phyloP scores from a whole-genome alignment of 2,329 filamentous ascomycete genomes.

The Diaporthe australafricana region DNA sequence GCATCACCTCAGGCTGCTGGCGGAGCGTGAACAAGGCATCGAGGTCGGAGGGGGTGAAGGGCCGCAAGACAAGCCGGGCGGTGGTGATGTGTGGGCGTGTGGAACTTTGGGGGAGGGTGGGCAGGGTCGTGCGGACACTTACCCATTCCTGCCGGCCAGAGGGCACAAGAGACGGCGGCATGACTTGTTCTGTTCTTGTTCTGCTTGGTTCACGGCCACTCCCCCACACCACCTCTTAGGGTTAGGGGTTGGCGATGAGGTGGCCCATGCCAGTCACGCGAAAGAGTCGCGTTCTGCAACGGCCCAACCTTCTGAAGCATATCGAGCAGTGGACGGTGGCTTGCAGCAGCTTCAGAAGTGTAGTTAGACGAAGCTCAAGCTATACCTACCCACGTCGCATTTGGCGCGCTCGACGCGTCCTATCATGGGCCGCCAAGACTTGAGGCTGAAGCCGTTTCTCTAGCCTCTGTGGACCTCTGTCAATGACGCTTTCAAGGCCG shows the following conservation, averaged over 20 bases:
- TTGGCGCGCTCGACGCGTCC: conserved; percentile 6
- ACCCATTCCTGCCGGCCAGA: neutral
- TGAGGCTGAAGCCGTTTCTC: neutral
- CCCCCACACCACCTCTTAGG: neutral
- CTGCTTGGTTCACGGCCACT: no score
- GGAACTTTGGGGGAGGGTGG: neutral
- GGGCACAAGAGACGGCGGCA: neutral
- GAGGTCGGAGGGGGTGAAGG: conserved; percentile 53
- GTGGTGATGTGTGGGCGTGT: conserved; percentile 6
- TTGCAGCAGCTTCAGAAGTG: neutral
- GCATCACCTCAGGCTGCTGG: conserved; percentile 71
- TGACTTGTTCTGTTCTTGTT: neutral
- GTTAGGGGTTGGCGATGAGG: neutral
- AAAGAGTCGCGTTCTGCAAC: neutral
- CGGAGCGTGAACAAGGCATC: conserved; percentile 64
- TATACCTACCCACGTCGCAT: neutral
- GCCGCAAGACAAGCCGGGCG: conserved; percentile 26
- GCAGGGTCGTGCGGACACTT: conserved; percentile 26
- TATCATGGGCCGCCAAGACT: neutral
- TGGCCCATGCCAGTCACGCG: neutral
- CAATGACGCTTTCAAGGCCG: conserved; percentile 24
- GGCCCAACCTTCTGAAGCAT: neutral
- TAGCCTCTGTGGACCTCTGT: neutral
- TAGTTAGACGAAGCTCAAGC: neutral
- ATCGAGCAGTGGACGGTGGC: neutral